Evolutionary conservation across 495 filamentous ascomycete species (phyloP).

Genomic region (Tirmania nivea): DNA sequence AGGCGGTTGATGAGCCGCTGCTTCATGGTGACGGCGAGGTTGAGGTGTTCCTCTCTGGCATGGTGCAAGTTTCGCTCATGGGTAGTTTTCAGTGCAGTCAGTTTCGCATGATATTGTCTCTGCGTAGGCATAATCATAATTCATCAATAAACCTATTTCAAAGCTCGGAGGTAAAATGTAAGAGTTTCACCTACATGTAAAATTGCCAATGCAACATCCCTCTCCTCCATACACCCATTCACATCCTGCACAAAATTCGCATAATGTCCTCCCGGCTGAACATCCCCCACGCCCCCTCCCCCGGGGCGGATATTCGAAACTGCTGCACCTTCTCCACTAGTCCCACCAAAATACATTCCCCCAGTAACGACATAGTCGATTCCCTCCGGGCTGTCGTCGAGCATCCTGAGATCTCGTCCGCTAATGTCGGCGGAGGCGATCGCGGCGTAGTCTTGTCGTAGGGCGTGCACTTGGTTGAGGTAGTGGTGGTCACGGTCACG

Average conservation of each 20-base stretch:
- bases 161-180: too few species aligned
- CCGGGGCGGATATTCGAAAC: conserved; percentile 12
- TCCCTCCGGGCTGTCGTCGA: conserved; percentile 46
- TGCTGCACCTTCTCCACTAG: not conserved
- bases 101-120: too few species aligned
- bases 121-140: not conserved
- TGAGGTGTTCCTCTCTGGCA: conserved; percentile 59
- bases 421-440: conserved; percentile 70
- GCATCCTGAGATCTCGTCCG: conserved; percentile 38
- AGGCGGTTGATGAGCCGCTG: conserved; percentile 65
- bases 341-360: conserved; percentile 27
- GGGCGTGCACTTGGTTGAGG: conserved; percentile 64
- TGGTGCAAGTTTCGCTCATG: conserved; percentile 44
- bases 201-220: conserved; percentile 55
- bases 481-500: conserved; percentile 60
- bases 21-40: conserved; percentile 54
- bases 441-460: conserved; percentile 74
- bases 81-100: too few species aligned
- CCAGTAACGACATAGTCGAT: conserved; percentile 35
- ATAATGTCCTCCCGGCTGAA: conserved; percentile 49
- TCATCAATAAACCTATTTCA: too few species aligned
- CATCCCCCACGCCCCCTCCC: conserved; percentile 28
- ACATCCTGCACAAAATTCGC: conserved; percentile 59
- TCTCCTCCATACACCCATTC: conserved; percentile 66
- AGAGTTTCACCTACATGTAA: conserved; percentile 40